A percentile compares a stretch with the other conserved stretches of the same genome.
Conservation (phyloP, 208 protist species). For the Naegleria gruberi region DNA sequence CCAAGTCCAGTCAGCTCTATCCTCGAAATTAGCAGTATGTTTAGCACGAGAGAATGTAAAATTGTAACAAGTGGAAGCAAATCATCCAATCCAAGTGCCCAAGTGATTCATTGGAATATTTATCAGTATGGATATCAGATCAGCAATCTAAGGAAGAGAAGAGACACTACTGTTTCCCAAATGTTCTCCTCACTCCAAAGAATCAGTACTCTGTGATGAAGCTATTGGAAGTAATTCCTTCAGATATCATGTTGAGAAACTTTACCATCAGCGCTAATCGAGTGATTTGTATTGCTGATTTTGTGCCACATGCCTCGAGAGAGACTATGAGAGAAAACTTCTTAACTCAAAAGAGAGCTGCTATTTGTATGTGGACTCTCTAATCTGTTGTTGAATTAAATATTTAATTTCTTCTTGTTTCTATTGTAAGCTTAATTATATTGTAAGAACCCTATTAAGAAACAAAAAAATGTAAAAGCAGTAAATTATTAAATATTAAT, state of each 20-base stretch:
- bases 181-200: neutral
- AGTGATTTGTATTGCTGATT: neutral
- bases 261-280: neutral
- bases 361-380: neutral
- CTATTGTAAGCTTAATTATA: too few relatives aligned
- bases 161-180: neutral
- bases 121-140: neutral
- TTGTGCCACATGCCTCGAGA: neutral
- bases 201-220: neutral
- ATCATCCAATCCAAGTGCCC: too few relatives aligned
- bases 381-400: too few relatives aligned
- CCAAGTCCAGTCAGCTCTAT: too few relatives aligned
- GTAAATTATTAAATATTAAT: too few relatives aligned
- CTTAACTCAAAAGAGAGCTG: neutral
- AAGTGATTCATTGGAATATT: neutral
- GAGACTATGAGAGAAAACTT: too few relatives aligned
- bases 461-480: too few relatives aligned
- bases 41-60: too few relatives aligned
- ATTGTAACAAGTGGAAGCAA: too few relatives aligned
- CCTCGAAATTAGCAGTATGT: too few relatives aligned
- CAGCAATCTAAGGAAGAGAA: neutral
- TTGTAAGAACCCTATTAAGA: too few relatives aligned
- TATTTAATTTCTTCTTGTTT: too few relatives aligned
- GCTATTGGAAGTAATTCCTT: neutral
- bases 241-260: neutral